These are phyloP conservation scores for Colletotrichum sp. DNA, from an alignment of 2,329 filamentous ascomycete species.

Conservation along the genomic window DNA sequence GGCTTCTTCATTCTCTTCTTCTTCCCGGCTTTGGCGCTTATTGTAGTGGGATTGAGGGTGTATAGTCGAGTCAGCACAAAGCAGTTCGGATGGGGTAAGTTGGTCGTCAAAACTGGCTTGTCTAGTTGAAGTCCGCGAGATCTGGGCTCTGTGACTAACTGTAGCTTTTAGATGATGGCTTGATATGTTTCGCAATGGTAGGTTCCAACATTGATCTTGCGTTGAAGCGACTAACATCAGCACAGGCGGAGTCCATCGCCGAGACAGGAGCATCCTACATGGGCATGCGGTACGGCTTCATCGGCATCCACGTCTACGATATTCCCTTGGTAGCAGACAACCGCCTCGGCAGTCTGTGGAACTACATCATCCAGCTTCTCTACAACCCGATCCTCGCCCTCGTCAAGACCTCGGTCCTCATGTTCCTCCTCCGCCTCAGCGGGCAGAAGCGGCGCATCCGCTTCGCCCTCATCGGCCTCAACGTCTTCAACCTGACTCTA, in stretches of 20 bases:
- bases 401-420: slow-evolving; percentile 38
- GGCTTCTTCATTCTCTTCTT: slow-evolving; percentile 14
- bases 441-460: slow-evolving; percentile 33
- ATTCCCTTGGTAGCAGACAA: slow-evolving; percentile 10
- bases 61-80: slow-evolving; percentile 13
- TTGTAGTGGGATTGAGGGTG: slow-evolving; percentile 7
- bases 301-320: slow-evolving; percentile 12
- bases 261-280: slow-evolving; percentile 15
- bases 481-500: slow-evolving; percentile 38
- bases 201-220: neutral
- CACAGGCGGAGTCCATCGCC: slow-evolving; percentile 8
- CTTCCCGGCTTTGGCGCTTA: neutral
- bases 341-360: slow-evolving; percentile 27
- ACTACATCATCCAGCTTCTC: slow-evolving; percentile 36
- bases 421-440: slow-evolving; percentile 37
- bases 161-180: neutral
- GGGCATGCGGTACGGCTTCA: slow-evolving; percentile 10
- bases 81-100: slow-evolving; percentile 17
- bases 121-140: neutral
- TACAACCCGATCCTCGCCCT: slow-evolving; percentile 40
- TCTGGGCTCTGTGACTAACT: neutral
- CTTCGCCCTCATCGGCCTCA: slow-evolving; percentile 31
- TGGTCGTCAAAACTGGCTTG: neutral
- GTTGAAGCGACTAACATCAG: neutral
- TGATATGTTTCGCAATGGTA: slow-evolving; percentile 18